Base-by-base conservation (phyloP, 2,329 filamentous ascomycete species). In the Biscogniauxia mediterranea region DNA sequence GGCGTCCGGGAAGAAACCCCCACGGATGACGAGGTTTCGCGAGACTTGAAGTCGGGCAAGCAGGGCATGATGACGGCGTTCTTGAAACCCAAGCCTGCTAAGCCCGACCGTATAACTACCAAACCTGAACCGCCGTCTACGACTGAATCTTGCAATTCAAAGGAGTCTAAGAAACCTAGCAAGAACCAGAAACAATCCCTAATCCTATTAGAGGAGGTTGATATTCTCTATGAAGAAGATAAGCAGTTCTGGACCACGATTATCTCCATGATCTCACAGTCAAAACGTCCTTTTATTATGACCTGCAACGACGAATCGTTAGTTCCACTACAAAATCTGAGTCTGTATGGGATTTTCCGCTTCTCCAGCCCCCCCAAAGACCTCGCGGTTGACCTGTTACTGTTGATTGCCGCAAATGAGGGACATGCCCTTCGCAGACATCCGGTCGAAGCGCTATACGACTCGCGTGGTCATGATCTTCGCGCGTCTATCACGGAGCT, bases 151-250 rank as follows among this genome's bases (percentile, higher is more conserved):
- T 57, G 52, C 54, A 69, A 59, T 25, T 61, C 68, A 6, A 68
- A 75, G 61, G 67, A 71, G 52, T 25, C 61, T 19, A 77, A 77
- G 64, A 75, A 70, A 60, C 61, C 73, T 1, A 60, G 75, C 62
- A 82, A 83, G 66, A 74, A 79, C 25, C 94, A 98, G 74, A 96
- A 96, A 69, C 95, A 99, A 75, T 98, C 94, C 0, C 79, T 99
- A 20, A 97, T 99, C 64, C 81, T 99, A 1, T 81, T 99, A 1
- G 95, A 99, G 75, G 95, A 99, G 76, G 92, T 92, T 0, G 96
- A 99, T 71, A 79, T 98, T 17, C 82, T 99, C 1, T 99, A 95
- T 73, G 93, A 97, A 58, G 94, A 98, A 73, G 95, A 99, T 74
- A 94, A 92, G 75, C 89, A 94, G 64, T 99, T 99, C 71, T 99